These are phyloP conservation scores for Colletotrichum falcatum DNA, from an alignment of 2,329 filamentous ascomycete species.

Conservation along the genomic window DNA sequence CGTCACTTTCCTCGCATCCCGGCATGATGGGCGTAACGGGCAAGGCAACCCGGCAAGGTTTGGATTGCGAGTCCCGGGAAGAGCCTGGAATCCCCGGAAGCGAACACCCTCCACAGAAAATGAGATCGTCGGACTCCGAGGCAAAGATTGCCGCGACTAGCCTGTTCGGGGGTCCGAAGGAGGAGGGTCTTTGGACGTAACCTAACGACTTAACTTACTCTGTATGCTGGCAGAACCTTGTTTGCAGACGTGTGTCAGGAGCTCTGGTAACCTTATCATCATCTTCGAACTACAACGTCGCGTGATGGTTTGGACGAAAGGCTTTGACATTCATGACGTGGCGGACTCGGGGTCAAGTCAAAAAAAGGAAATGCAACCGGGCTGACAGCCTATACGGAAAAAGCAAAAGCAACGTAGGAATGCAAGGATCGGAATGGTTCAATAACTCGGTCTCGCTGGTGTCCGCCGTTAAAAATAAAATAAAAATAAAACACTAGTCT, in stretches of 20 bases:
- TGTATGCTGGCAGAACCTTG: background rate
- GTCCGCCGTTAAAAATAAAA: background rate
- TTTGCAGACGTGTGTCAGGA: background rate
- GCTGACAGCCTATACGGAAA: background rate
- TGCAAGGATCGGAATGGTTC: too few relatives aligned
- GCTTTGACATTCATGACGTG: background rate
- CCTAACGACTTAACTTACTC: too few relatives aligned
- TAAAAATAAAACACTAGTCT: background rate
- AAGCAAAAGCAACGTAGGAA: background rate
- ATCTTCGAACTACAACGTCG: background rate
- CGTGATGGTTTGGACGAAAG: conserved; percentile 10
- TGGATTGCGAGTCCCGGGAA: background rate
- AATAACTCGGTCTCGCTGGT: too few relatives aligned
- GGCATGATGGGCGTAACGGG: background rate
- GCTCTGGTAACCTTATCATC: conserved; percentile 2
- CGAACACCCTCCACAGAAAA: too few relatives aligned
- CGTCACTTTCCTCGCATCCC: background rate
- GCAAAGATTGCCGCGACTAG: background rate
- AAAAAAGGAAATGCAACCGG: too few relatives aligned
- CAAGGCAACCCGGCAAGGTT: background rate
- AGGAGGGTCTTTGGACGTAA: conserved; percentile 6
- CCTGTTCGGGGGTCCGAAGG: background rate
- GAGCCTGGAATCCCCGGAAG: background rate
- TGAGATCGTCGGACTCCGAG: background rate
- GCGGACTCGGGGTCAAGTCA: too few relatives aligned